These are phyloP conservation scores for Apiotrichum akiyoshidainum DNA, from an alignment of 1,284 basidiomycete species.

Conservation along the genomic window DNA sequence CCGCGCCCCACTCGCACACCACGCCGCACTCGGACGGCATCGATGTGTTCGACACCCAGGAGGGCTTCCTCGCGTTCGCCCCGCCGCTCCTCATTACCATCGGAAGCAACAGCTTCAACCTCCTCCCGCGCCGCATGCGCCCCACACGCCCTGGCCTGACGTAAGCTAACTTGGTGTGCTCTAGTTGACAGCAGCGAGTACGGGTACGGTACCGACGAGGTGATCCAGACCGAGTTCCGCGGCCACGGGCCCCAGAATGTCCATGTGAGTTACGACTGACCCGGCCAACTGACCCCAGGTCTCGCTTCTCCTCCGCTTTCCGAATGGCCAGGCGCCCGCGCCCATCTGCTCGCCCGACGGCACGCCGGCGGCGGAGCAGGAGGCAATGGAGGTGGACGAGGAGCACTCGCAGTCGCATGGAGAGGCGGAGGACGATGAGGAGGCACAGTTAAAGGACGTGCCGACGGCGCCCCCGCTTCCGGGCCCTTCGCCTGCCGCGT, in stretches of 20 bases:
- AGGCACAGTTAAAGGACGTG: no score
- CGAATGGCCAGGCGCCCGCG: background rate
- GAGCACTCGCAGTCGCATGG: background rate
- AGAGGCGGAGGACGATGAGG: no score
- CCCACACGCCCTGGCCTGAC: background rate
- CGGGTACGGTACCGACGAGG: background rate
- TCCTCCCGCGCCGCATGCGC: background rate
- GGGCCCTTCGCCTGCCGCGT: no score
- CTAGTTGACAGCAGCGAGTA: background rate
- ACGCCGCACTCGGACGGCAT: no score
- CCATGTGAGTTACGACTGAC: background rate
- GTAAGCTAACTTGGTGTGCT: background rate
- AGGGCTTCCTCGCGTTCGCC: background rate
- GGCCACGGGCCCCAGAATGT: background rate
- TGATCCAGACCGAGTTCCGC: background rate
- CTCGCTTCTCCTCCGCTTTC: background rate
- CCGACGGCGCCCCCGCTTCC: no score
- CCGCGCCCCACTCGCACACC: background rate
- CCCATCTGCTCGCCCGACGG: background rate
- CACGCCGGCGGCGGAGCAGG: background rate
- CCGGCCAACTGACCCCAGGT: background rate
- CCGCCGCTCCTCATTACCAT: background rate
- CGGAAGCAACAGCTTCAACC: constrained; percentile 1
- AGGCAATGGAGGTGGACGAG: background rate
- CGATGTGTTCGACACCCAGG: background rate